Evolutionary conservation across 1,284 basidiomycete genomes (phyloP).

Genomic region (Jaminaea rosea): DNA sequence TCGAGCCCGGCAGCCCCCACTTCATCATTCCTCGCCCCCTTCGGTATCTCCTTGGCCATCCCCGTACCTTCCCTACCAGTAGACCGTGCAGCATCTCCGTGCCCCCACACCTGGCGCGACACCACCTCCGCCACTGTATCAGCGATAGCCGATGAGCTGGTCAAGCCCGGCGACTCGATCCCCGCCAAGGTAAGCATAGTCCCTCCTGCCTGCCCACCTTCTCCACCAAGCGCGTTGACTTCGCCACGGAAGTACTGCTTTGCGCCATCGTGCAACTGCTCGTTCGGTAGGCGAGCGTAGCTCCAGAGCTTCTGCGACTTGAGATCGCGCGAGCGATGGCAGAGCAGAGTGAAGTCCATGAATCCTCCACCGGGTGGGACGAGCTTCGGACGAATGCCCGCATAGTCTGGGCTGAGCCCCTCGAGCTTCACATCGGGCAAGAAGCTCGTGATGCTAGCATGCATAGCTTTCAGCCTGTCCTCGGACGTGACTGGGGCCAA

Average conservation of each 20-base stretch:
- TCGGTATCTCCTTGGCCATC: conserved; percentile 10
- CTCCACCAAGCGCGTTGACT: neutral
- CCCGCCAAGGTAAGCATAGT: conserved; percentile 51
- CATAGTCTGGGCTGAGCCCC: conserved; percentile 75
- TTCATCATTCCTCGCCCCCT: conserved; percentile 32
- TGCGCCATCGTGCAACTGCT: neutral
- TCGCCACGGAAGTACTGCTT: neutral
- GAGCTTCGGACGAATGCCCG: conserved; percentile 83
- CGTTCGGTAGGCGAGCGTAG: conserved; percentile 10
- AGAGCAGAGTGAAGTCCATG: conserved; percentile 63
- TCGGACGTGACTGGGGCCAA: conserved; percentile 35
- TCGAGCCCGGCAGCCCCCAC: conserved; percentile 14
- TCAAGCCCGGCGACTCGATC: conserved; percentile 55
- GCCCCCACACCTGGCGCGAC: neutral
- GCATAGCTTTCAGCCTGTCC: conserved; percentile 31
- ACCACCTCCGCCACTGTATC: conserved; percentile 51
- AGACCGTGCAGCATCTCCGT: neutral
- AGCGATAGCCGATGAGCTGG: conserved; percentile 51
- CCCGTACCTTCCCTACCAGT: neutral
- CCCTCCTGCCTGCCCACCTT: conserved; percentile 11
- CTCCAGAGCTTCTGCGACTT: conserved; percentile 33
- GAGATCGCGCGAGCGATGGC: conserved; percentile 28
- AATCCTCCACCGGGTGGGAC: conserved; percentile 62
- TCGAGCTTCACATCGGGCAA: conserved; percentile 62
- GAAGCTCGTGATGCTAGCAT: conserved; percentile 51